Evolutionary conservation across 371 early-diverging fungal genomes (phyloP).

Genomic region (Mucor saturninus): DNA sequence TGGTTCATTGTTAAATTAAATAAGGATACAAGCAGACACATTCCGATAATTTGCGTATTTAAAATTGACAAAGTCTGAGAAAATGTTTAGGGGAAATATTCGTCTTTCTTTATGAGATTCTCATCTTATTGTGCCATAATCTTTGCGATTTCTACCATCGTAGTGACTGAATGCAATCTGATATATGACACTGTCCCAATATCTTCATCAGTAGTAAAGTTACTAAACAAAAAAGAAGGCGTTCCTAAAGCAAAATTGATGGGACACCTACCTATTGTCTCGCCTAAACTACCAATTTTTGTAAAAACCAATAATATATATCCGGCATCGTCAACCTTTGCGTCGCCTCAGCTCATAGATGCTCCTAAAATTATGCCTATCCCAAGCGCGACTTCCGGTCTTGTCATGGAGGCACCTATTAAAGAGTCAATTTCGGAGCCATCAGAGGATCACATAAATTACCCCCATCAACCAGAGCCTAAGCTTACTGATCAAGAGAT

Average conservation of each 20-base stretch:
- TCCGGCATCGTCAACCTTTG: not conserved
- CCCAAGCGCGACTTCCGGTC: not conserved
- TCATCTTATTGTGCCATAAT: not conserved
- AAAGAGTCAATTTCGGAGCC: not conserved
- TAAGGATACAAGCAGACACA: not conserved
- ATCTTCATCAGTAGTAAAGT: not conserved
- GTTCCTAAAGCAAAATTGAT: not conserved
- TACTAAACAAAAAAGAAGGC: no score
- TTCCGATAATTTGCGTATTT: not conserved
- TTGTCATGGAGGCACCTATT: not conserved
- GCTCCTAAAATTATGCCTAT: not conserved
- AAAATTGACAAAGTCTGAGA: not conserved
- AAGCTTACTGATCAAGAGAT: no score
- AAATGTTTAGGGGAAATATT: not conserved
- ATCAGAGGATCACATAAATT: not conserved
- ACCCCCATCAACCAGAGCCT: not conserved
- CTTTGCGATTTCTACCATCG: not conserved
- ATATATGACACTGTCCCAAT: not conserved
- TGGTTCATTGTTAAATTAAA: not conserved
- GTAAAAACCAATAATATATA: not conserved
- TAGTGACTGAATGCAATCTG: not conserved
- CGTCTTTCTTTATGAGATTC: not conserved
- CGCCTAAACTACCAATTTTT: not conserved
- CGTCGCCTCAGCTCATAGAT: not conserved
- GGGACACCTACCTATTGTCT: not conserved